Evolutionary conservation across 2,329 filamentous ascomycete genomes (phyloP), one percentile per base, ranked within the genome.

Genomic region (Fusarium brevicatenulatum): DNA sequence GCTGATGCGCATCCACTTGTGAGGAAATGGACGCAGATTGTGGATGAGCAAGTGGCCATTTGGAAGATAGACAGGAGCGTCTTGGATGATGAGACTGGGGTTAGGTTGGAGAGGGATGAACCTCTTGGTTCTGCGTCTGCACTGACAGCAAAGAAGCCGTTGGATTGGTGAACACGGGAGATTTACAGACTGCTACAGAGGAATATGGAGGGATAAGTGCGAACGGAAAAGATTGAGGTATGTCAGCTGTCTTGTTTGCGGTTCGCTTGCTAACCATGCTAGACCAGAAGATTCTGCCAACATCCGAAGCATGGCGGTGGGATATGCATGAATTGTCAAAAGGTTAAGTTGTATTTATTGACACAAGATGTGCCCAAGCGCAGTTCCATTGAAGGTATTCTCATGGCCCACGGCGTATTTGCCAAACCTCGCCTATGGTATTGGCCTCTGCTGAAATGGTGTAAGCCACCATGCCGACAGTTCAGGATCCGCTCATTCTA

Each of bases 1-100:
- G 92, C 91, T 2, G 84, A 83, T 43, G 87, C 89, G 32, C 93
- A 95, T 81, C 93, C 93, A 42, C 73, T 94, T 55, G 79, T 95
- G 43, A 81, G 74, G 65, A 90, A 86, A 79, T 95, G 93, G 93
- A 83, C 83, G 39, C 77, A 21, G 10, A 70, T 80, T 28, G 75
- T 80, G 32, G 78, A 82, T 21, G 75, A 77, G 55, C 79, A 82
- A 66, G 59, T 81, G 23, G 63, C 61, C 46, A 36, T 73, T 52
- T 84, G 82, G 83, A 76, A 77, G 46, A 81, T 84, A 67, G 72
- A 82, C 39, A 66, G 73, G 40, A 66, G 73, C 9, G 68, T 84
- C 21, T 66, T 83, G 71, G 79, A 80, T 13, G 77, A 81, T 59
- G 81, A 83, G 58, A 73, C 67, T 23, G 78, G 73, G 18, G 66